phyloP scores from a whole-genome alignment of 768 basidiomycete species.

The Coprinopsis sp. region DNA sequence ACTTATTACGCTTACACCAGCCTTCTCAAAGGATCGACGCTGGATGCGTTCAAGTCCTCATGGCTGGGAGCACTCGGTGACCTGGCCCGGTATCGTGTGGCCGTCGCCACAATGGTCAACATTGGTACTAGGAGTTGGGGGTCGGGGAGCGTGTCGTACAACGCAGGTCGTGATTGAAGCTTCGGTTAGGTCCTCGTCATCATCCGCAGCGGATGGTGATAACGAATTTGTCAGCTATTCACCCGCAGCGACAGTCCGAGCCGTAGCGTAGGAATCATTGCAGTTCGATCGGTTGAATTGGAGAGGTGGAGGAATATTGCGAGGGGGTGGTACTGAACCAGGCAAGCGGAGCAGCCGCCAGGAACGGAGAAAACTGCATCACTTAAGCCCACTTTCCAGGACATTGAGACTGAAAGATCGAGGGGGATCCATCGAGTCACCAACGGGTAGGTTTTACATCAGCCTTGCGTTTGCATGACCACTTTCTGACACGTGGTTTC shows the following conservation, averaged over 20 bases:
- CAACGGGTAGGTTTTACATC: constrained; percentile 65
- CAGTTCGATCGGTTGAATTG: constrained; percentile 75
- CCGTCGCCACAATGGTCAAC: constrained; percentile 82
- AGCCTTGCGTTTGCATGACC: constrained; percentile 4
- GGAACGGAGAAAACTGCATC: constrained; percentile 95
- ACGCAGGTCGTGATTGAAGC: constrained; percentile 51
- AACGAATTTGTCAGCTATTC: constrained; percentile 45
- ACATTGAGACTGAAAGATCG: constrained; percentile 77
- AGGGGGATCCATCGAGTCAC: constrained; percentile 89
- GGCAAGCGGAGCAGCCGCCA: constrained; percentile 82
- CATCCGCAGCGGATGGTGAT: constrained; percentile 14
- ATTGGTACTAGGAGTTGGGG: constrained; percentile 36
- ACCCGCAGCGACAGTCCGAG: constrained; percentile 53
- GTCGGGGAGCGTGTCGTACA: constrained; percentile 53
- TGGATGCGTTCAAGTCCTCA: constrained; percentile 65
- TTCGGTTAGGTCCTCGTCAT: constrained; percentile 22
- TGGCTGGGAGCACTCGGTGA: constrained; percentile 99
- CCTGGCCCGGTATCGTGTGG: constrained; percentile 91
- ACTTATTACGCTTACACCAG: constrained; percentile 93
- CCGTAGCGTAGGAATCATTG: constrained; percentile 81
- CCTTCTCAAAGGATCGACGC: constrained; percentile 74
- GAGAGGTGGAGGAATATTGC: constrained; percentile 90
- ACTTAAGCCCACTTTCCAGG: constrained; percentile 82
- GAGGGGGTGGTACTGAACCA: constrained; percentile 87
- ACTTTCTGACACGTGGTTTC: constrained; percentile 3